Evolutionary conservation across 305 asterid genomes (phyloP).

Genomic region (Rubia balearica): DNA sequence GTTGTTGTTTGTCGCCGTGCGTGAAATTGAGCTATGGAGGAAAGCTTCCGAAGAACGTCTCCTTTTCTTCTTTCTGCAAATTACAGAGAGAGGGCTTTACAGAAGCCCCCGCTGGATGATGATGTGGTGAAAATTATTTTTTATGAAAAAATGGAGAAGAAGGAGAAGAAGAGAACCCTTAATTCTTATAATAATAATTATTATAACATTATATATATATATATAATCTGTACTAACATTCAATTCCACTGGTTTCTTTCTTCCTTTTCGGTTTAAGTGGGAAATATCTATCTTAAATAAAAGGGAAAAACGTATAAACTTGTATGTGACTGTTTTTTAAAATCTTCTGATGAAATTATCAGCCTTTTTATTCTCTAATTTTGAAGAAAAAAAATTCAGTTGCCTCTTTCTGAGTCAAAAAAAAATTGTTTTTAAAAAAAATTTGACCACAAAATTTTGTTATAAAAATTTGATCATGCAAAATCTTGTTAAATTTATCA

Average conservation of each 20-base stretch:
- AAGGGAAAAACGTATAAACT: not conserved
- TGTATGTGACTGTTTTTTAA: not conserved
- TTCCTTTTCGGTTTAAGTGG: not conserved
- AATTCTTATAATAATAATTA: not conserved
- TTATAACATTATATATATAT: no score
- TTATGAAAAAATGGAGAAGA: not conserved
- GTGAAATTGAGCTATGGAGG: not conserved
- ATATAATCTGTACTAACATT: not conserved
- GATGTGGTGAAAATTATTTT: not conserved
- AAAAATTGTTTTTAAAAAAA: no score
- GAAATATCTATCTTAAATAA: not conserved
- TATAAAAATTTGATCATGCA: no score
- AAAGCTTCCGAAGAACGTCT: not conserved
- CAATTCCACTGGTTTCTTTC: not conserved
- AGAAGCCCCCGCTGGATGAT: slow-evolving; percentile 1
- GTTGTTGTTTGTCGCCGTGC: not conserved
- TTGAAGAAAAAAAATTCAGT: no score
- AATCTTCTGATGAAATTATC: slow-evolving; percentile 1
- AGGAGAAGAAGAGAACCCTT: slow-evolving; percentile 11
- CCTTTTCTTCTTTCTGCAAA: not conserved
- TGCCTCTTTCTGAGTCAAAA: no score
- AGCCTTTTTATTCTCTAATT: not conserved
- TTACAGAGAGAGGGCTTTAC: slow-evolving; percentile 27
- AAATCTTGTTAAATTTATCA: no score
- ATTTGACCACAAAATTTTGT: no score